These are phyloP conservation scores for Lentinula lateritia DNA, from an alignment of 768 basidiomycete genomes.

Conservation along the genomic window DNA sequence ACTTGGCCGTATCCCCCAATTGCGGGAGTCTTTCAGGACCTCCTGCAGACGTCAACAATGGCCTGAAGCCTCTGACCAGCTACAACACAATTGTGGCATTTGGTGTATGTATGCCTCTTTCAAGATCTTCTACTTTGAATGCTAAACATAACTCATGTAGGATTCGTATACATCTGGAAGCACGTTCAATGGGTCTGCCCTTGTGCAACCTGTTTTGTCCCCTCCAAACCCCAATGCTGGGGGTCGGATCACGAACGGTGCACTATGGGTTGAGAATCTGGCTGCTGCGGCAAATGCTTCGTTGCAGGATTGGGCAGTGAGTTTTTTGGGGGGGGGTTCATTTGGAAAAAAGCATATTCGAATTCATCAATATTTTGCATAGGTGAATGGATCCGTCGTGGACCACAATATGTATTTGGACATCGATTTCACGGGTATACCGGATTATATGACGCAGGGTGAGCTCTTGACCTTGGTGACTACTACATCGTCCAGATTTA, in stretches of 20 bases:
- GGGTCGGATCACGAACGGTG: constrained; percentile 45
- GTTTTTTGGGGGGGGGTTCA: constrained; percentile 7
- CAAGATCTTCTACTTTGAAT: neutral
- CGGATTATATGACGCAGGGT: constrained; percentile 24
- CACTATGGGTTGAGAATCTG: constrained; percentile 44
- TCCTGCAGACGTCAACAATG: constrained; percentile 39
- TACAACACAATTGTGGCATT: constrained; percentile 48
- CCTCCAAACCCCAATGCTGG: constrained; percentile 44
- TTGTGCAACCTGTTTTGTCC: constrained; percentile 32
- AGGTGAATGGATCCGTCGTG: constrained; percentile 24
- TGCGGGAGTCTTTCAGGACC: constrained; percentile 36
- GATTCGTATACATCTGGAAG: constrained; percentile 45
- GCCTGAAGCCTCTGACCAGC: constrained; percentile 25
- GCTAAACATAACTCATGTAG: constrained; percentile 12
- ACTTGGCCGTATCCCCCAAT: constrained; percentile 38
- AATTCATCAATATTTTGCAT: neutral
- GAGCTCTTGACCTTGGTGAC: neutral
- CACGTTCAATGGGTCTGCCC: constrained; percentile 35
- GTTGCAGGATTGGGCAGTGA: constrained; percentile 47
- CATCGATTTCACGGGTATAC: constrained; percentile 1
- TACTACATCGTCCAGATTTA: neutral
- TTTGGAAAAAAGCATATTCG: no score
- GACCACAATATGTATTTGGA: constrained; percentile 20
- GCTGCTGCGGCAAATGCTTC: constrained; percentile 32
- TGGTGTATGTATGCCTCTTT: constrained; percentile 27